These are phyloP conservation scores for Papiliotrema laurentii DNA, from an alignment of 1,284 basidiomycete genomes.

Conservation along the genomic window DNA sequence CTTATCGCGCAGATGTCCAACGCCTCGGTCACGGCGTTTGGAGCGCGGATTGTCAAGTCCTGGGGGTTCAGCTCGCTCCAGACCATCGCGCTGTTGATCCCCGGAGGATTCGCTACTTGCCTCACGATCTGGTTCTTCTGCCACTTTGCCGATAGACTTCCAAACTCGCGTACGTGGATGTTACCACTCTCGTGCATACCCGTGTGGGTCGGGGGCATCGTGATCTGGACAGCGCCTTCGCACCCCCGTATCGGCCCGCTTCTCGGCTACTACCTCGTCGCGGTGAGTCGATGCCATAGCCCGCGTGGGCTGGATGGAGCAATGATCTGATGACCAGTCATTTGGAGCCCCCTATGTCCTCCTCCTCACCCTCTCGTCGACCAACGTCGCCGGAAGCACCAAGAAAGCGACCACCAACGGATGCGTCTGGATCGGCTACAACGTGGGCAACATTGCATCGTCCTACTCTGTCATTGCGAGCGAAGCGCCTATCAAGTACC, in stretches of 20 bases:
- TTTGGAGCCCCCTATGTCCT: constrained; percentile 54
- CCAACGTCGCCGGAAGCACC: constrained; percentile 51
- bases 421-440: constrained; percentile 50
- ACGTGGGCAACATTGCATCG: constrained; percentile 44
- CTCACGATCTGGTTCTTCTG: constrained; percentile 50
- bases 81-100: constrained; percentile 49
- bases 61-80: constrained; percentile 51
- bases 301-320: no score
- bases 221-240: constrained; percentile 51
- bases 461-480: constrained; percentile 44
- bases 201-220: constrained; percentile 50
- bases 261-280: constrained; percentile 51
- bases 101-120: constrained; percentile 49
- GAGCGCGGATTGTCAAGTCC: constrained; percentile 49
- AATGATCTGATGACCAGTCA: constrained; percentile 22
- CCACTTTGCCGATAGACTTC: constrained; percentile 43
- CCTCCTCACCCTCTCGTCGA: constrained; percentile 48
- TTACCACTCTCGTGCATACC: constrained; percentile 51
- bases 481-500: constrained; percentile 47
- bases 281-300: constrained; percentile 5
- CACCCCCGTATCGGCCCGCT: constrained; percentile 48
- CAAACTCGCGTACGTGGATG: constrained; percentile 46
- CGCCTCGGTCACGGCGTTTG: constrained; percentile 50
- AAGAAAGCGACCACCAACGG: constrained; percentile 50
- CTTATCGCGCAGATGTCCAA: constrained; percentile 31